Evolutionary conservation across 2,329 filamentous ascomycete genomes (phyloP).

Genomic region (Neofusicoccum umdonicola): DNA sequence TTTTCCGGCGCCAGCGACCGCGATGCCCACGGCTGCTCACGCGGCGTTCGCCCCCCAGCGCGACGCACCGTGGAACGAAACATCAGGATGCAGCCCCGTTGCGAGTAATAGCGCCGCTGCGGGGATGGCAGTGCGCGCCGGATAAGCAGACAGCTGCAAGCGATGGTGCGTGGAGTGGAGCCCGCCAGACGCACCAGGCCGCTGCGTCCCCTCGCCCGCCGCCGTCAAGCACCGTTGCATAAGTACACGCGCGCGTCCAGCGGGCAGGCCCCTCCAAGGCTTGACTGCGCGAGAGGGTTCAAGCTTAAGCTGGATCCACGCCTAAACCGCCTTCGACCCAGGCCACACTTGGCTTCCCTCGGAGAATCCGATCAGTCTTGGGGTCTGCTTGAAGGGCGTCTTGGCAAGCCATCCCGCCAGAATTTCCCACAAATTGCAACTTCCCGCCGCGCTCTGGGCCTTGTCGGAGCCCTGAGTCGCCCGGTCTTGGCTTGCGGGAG

Average conservation of each 20-base stretch:
- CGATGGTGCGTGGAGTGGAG: background rate
- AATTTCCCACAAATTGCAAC: conserved; percentile 11
- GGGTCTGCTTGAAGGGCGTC: background rate
- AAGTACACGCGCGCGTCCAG: background rate
- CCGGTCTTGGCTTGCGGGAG: background rate
- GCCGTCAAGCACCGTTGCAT: background rate
- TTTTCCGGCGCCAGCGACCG: background rate
- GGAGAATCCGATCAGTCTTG: conserved; percentile 9
- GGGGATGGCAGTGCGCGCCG: background rate
- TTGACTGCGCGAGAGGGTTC: background rate
- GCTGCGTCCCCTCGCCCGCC: background rate
- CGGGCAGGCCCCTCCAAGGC: background rate
- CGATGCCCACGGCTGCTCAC: background rate
- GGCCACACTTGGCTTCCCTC: background rate
- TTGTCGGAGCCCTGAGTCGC: background rate
- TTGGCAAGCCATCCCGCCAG: conserved; percentile 12
- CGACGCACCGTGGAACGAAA: background rate
- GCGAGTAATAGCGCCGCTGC: background rate
- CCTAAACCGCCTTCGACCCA: background rate
- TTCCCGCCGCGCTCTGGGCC: conserved; percentile 7
- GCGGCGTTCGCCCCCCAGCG: background rate
- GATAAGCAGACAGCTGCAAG: background rate
- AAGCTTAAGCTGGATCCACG: background rate
- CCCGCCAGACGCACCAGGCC: too few species aligned
- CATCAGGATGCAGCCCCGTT: background rate